Conservation (phyloP, 2,329 filamentous ascomycete species). For the Nothopassalora personata region DNA sequence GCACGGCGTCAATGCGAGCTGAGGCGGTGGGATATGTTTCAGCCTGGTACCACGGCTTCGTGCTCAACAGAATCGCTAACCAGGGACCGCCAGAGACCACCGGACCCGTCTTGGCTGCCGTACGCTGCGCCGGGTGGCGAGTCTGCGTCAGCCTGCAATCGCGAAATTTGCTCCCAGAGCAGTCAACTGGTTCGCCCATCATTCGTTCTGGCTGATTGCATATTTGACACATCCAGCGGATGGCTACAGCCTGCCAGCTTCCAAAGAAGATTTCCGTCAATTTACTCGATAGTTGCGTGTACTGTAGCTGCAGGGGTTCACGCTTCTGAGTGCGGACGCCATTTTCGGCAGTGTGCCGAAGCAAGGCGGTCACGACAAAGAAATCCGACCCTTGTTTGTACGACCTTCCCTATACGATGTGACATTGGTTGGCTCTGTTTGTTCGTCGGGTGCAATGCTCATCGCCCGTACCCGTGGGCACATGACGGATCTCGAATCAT, state of each 20-base stretch:
- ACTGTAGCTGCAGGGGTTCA: not conserved
- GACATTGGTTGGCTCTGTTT: not conserved
- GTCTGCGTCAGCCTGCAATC: not conserved
- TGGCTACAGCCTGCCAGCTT: not conserved
- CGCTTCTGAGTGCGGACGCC: not conserved
- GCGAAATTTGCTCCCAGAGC: not conserved
- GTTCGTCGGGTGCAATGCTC: not conserved
- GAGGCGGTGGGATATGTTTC: constrained; percentile 1
- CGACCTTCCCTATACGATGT: not conserved
- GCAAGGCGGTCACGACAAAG: not conserved
- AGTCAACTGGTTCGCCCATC: not conserved
- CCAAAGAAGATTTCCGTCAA: not conserved
- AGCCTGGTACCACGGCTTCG: not conserved
- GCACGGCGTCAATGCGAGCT: not conserved
- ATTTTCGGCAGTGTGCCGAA: not conserved
- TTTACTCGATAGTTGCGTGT: not conserved
- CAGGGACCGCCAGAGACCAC: not conserved
- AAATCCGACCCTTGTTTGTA: not conserved
- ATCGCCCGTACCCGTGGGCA: not conserved
- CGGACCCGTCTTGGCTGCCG: not conserved
- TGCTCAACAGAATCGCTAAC: not conserved
- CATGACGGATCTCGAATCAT: not conserved
- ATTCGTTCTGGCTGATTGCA: not conserved
- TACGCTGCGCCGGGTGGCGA: not conserved
- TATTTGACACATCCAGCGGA: not conserved